Percentiles rank a stretch among this genome's conserved stretches.
phyloP scores from a whole-genome alignment of 192 early-diverging fungal species.

The Entomortierella parvispora region DNA sequence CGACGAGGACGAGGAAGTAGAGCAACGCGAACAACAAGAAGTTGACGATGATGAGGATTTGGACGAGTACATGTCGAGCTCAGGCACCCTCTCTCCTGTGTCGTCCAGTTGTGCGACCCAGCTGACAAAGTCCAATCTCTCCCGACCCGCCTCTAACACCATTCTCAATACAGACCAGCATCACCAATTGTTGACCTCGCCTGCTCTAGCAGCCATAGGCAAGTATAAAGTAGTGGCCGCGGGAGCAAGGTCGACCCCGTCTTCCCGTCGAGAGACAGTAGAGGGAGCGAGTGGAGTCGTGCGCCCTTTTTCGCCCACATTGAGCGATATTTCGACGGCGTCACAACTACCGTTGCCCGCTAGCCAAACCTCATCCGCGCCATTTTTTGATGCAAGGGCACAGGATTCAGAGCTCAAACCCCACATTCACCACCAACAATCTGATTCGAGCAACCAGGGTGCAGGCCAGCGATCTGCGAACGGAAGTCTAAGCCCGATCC shows the following conservation, averaged over 20 bases:
- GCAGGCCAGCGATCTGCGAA: background rate
- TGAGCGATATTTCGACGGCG: background rate
- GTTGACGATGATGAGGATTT: too few relatives aligned
- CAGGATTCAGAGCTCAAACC: conserved; percentile 23
- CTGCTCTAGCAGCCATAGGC: too few relatives aligned
- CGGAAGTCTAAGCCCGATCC: conserved; percentile 34
- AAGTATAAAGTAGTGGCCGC: background rate
- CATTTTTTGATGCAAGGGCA: background rate
- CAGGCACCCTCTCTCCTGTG: too few relatives aligned
- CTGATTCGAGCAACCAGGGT: background rate
- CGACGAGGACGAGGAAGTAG: too few relatives aligned
- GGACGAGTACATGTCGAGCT: too few relatives aligned
- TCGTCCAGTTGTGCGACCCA: too few relatives aligned
- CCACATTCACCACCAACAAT: background rate
- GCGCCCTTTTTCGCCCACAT: background rate
- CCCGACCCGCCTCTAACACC: too few relatives aligned
- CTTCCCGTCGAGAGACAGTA: background rate
- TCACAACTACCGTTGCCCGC: background rate
- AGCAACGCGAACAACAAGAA: too few relatives aligned
- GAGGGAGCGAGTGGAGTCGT: too few relatives aligned
- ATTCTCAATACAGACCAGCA: background rate
- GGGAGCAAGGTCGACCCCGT: background rate
- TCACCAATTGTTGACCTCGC: background rate
- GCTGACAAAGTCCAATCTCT: too few relatives aligned
- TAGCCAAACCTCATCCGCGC: background rate